Evolutionary conservation across 371 early-diverging fungal species (phyloP).

Genomic region (Apophysomyces trapeziformis): DNA sequence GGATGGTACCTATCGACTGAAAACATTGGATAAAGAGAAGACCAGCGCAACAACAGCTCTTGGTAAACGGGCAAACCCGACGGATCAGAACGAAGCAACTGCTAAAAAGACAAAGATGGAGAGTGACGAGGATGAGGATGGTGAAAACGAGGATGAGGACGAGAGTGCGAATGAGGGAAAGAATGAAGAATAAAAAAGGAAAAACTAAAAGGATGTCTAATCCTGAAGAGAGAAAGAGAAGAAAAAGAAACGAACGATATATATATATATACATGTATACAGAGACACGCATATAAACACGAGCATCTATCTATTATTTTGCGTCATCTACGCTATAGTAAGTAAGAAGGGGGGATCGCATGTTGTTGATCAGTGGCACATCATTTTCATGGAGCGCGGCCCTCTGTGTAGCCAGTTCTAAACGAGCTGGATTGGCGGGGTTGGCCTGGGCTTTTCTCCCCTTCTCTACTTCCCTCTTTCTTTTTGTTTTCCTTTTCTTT

Average conservation of each 20-base stretch:
- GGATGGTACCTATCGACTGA: conserved; percentile 66
- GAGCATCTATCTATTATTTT: background rate
- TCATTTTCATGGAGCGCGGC: no score
- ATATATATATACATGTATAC: background rate
- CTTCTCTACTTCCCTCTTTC: background rate
- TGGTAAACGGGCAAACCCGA: conserved; percentile 11
- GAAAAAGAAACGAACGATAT: background rate
- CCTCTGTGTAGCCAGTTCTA: no score
- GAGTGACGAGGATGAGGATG: conserved; percentile 19
- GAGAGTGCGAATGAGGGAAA: background rate
- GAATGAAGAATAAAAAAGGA: background rate
- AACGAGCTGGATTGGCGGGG: conserved; percentile 2
- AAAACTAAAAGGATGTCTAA: no score
- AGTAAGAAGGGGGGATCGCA: no score
- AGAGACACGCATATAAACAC: background rate
- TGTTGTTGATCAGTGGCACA: no score
- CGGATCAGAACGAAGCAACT: background rate
- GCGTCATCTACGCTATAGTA: background rate
- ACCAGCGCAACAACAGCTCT: conserved; percentile 7
- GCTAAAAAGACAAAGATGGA: conserved; percentile 1
- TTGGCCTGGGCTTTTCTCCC: conserved; percentile 5
- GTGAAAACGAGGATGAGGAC: conserved; percentile 22
- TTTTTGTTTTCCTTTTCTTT: background rate
- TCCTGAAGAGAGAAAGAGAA: background rate
- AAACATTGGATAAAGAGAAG: conserved; percentile 26